A percentile compares a stretch with the other conserved stretches of the same genome.
These are phyloP conservation scores for Penicillium sp. DNA, from an alignment of 2,329 filamentous ascomycete species.

Conservation along the genomic window DNA sequence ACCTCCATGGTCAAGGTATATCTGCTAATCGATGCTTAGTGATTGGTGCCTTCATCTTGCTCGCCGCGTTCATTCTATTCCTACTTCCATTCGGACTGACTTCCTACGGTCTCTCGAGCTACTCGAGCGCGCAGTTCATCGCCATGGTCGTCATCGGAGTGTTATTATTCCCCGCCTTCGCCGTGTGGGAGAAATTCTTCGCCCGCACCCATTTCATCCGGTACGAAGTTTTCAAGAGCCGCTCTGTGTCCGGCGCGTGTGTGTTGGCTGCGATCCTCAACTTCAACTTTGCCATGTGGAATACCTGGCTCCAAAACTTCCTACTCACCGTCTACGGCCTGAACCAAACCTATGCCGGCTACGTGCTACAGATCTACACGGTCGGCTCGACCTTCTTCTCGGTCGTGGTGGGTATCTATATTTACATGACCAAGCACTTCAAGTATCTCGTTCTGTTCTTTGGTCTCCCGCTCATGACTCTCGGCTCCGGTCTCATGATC, in stretches of 20 bases:
- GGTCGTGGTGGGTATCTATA: constrained; percentile 46
- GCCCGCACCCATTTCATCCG: constrained; percentile 51
- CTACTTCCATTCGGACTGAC: constrained; percentile 60
- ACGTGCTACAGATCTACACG: constrained; percentile 49
- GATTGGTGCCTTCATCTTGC: constrained; percentile 43
- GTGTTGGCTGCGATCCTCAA: constrained; percentile 46
- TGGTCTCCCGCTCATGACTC: constrained; percentile 47
- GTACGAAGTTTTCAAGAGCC: constrained; percentile 47
- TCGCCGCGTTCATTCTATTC: constrained; percentile 57
- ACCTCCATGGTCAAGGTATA: constrained; percentile 37
- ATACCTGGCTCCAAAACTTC: constrained; percentile 50
- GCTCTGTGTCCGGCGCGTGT: constrained; percentile 50
- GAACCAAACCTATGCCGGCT: constrained; percentile 39
- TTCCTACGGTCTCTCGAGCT: constrained; percentile 36
- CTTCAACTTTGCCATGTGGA: constrained; percentile 50
- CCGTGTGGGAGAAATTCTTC: constrained; percentile 50
- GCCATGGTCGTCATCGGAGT: constrained; percentile 51
- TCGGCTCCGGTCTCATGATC: constrained; percentile 53
- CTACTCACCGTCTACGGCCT: constrained; percentile 50
- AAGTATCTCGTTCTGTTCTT: constrained; percentile 50
- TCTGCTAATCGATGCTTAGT: constrained; percentile 19
- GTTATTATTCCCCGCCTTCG: constrained; percentile 50
- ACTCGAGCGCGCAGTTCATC: constrained; percentile 46
- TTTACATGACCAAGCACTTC: constrained; percentile 48
- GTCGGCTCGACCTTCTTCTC: constrained; percentile 50